Conservation (phyloP, 225 moss, liverwort and hornwort species). For the Straminergon stramineum region DNA sequence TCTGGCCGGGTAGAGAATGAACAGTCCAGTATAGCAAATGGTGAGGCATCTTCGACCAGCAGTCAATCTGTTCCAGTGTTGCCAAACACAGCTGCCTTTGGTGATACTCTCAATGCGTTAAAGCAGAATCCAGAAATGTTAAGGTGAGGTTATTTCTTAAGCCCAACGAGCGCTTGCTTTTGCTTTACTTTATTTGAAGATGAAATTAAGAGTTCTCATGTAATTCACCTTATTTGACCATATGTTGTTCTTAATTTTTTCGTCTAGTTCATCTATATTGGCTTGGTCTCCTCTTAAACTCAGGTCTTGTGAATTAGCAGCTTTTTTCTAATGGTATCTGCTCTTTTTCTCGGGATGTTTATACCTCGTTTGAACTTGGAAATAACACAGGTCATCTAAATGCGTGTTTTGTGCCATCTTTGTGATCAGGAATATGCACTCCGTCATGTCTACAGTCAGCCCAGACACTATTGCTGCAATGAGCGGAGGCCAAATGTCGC, state of each 20-base stretch:
- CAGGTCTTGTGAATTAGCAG: background rate
- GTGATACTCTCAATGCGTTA: constrained; percentile 55
- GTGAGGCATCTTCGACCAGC: constrained; percentile 29
- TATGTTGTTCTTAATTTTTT: background rate
- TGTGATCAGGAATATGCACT: constrained; percentile 71
- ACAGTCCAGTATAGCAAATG: background rate
- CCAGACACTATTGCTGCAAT: constrained; percentile 81
- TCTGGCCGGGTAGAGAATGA: constrained; percentile 7
- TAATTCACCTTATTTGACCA: background rate
- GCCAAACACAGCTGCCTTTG: constrained; percentile 33
- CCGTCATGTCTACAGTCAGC: constrained; percentile 73
- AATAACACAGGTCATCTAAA: background rate
- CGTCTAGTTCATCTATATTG: background rate
- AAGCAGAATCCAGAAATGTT: constrained; percentile 82
- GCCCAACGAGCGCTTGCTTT: background rate
- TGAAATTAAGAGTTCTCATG: background rate
- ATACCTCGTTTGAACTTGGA: background rate
- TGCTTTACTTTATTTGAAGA: background rate
- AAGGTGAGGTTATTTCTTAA: constrained; percentile 33
- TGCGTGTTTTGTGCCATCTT: background rate
- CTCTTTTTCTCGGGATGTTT: background rate
- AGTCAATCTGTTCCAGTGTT: constrained; percentile 22
- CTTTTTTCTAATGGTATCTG: background rate
- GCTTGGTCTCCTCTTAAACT: background rate
- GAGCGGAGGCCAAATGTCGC: constrained; percentile 86